These are phyloP conservation scores for Rosa persica DNA, from an alignment of 306 rosid genomes.

Conservation along the genomic window DNA sequence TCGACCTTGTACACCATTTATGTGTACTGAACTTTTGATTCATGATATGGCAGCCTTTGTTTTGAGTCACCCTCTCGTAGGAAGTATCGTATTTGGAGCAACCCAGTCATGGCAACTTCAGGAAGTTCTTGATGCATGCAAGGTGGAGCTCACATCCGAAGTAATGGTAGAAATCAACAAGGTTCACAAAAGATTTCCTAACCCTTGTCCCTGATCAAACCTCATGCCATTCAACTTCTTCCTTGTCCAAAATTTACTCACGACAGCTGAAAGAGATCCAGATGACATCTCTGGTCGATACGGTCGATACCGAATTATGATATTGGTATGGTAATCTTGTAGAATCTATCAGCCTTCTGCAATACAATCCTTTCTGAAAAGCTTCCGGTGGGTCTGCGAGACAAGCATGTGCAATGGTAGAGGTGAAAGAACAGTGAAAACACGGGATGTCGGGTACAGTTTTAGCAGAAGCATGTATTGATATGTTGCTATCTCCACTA, in stretches of 20 bases:
- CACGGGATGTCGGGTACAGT: not conserved
- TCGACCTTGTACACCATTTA: not conserved
- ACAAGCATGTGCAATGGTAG: slow-evolving; percentile 2
- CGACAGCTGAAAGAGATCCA: not conserved
- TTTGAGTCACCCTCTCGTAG: slow-evolving; percentile 84
- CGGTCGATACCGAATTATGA: not conserved
- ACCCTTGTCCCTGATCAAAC: slow-evolving; percentile 71
- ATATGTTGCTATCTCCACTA: not conserved
- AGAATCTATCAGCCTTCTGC: not conserved
- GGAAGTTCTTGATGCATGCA: slow-evolving; percentile 59
- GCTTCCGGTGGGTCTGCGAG: not conserved
- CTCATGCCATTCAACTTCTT: not conserved
- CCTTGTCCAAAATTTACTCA: not conserved
- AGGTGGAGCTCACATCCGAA: slow-evolving; percentile 57
- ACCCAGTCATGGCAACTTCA: slow-evolving; percentile 77
- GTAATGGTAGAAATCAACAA: slow-evolving; percentile 57
- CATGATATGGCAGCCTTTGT: slow-evolving; percentile 69
- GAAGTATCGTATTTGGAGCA: slow-evolving; percentile 78
- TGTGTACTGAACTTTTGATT: not conserved
- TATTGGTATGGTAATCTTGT: not conserved
- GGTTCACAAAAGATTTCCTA: slow-evolving; percentile 68
- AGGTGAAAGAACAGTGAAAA: slow-evolving; percentile 4
- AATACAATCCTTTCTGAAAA: not conserved
- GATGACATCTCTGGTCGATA: not conserved
- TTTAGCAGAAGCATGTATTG: slow-evolving; percentile 4